phyloP scores from a whole-genome alignment of 768 basidiomycete genomes.

The Panaeolus cyanescens region DNA sequence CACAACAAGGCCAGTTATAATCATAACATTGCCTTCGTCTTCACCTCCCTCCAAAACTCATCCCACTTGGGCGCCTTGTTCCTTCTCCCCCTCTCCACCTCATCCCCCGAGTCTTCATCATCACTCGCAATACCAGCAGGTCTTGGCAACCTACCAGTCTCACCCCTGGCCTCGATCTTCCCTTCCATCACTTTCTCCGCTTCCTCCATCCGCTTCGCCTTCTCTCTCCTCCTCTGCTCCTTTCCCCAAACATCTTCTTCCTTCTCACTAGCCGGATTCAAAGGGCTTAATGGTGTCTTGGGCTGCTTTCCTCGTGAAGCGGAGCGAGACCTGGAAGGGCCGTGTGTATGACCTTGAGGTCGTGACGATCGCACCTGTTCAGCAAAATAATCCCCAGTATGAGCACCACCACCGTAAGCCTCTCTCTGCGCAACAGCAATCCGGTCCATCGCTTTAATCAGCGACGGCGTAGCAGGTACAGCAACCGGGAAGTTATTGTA shows the following conservation, averaged over 20 bases:
- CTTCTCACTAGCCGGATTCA: constrained; percentile 3
- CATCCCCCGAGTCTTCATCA: background rate
- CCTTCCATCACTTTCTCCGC: constrained; percentile 1
- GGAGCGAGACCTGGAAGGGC: background rate
- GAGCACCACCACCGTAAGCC: constrained; percentile 33
- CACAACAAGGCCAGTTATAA: background rate
- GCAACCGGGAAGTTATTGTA: constrained; percentile 25
- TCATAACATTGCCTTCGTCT: constrained; percentile 22
- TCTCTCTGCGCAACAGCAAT: constrained; percentile 56
- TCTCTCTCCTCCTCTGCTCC: constrained; percentile 12
- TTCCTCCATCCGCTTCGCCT: constrained; percentile 4
- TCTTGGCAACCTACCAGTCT: background rate
- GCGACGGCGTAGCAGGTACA: constrained; percentile 65
- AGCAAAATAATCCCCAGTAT: background rate
- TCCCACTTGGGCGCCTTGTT: constrained; percentile 29
- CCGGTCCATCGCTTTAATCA: constrained; percentile 64
- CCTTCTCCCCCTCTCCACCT: constrained; percentile 6
- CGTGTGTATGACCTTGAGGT: background rate
- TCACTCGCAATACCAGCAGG: constrained; percentile 6
- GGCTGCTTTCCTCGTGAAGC: background rate
- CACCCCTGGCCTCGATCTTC: constrained; percentile 1
- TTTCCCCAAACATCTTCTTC: constrained; percentile 13
- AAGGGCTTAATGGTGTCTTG: background rate
- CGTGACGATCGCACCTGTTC: background rate
- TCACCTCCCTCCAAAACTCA: constrained; percentile 37